phyloP scores from a whole-genome alignment of 2,329 filamentous ascomycete genomes.

The Aspergillus transmontanensis region DNA sequence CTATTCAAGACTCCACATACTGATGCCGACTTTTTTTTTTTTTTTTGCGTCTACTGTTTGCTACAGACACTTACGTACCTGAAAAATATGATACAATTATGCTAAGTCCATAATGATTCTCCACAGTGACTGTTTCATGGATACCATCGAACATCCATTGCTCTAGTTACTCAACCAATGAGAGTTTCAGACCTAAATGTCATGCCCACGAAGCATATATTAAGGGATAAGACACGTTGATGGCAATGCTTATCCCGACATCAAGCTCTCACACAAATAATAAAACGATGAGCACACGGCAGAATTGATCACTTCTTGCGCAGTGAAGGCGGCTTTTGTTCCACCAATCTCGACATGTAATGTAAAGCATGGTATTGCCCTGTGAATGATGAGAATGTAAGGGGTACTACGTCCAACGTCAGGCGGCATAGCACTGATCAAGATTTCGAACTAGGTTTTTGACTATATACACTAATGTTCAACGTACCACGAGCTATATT shows the following conservation, averaged over 20 bases:
- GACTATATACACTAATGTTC: neutral
- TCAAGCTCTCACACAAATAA: neutral
- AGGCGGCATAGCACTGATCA: neutral
- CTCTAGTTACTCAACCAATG: neutral
- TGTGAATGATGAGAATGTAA: too few species aligned
- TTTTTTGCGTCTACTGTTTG: too few species aligned
- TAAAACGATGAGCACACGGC: neutral
- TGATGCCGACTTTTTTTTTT: too few species aligned
- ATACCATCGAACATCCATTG: neutral
- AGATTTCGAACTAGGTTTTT: rapidly evolving
- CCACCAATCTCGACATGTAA: neutral
- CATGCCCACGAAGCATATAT: neutral
- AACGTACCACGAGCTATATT: too few species aligned
- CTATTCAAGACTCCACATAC: neutral
- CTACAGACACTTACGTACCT: neutral
- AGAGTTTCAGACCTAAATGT: neutral
- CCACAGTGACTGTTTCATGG: neutral
- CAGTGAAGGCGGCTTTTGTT: neutral
- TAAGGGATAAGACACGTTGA: neutral
- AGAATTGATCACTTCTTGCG: neutral
- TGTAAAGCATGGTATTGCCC: too few species aligned
- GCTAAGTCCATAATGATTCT: neutral
- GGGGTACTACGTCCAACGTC: neutral
- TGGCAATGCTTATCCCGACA: neutral
- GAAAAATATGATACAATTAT: neutral